phyloP scores from a whole-genome alignment of 177 flowering plant species.

The Vitis hybrid region DNA sequence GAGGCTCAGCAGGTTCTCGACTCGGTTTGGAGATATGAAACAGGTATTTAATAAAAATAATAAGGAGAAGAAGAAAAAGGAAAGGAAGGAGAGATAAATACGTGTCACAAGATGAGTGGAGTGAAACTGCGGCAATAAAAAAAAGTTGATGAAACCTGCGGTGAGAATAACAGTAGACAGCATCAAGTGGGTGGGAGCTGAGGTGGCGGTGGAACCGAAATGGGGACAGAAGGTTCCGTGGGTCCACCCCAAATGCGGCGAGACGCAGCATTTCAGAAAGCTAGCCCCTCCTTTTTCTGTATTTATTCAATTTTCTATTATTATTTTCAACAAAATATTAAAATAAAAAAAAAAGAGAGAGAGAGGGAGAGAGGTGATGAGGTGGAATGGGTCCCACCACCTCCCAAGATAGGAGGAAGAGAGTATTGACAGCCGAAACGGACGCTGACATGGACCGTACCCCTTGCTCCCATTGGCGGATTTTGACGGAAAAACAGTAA shows the following conservation, averaged over 20 bases:
- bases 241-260: conserved; percentile 45
- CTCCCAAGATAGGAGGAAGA: conserved; percentile 20
- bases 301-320: background rate
- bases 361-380: background rate
- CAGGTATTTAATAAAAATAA: too few relatives aligned
- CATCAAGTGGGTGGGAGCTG: conserved; percentile 1
- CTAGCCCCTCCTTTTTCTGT: background rate
- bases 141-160: too few relatives aligned
- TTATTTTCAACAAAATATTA: background rate
- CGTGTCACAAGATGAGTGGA: too few relatives aligned
- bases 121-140: too few relatives aligned
- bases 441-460: conserved; percentile 32
- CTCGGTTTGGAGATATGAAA: too few relatives aligned
- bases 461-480: conserved; percentile 10
- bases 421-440: conserved; percentile 6
- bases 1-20: too few relatives aligned
- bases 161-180: too few relatives aligned
- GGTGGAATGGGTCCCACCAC: conserved; percentile 25
- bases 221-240: conserved; percentile 24
- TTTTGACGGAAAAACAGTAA: conserved; percentile 3
- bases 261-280: conserved; percentile 31
- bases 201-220: background rate
- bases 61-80: too few relatives aligned
- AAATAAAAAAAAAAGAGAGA: too few relatives aligned
- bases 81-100: too few relatives aligned